phyloP scores from a whole-genome alignment of 116 monocot genomes.

The Thalassia testudinum region DNA sequence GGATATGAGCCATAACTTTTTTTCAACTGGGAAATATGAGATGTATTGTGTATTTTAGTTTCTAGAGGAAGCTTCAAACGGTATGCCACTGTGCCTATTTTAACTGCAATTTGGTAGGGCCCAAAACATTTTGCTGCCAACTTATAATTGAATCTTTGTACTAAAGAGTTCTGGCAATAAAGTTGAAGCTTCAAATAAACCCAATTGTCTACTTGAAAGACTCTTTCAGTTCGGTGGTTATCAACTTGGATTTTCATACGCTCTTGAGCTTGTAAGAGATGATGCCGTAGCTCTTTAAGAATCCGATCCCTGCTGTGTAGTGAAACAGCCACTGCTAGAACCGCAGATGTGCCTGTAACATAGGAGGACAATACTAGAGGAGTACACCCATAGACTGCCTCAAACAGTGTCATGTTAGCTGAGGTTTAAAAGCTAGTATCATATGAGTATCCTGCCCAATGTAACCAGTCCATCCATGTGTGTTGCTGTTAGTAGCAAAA shows the following conservation, averaged over 20 bases:
- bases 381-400: not conserved
- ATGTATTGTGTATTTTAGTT: not conserved
- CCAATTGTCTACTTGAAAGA: not conserved
- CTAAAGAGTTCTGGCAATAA: not conserved
- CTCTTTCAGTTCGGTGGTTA: not conserved
- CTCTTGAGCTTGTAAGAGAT: not conserved
- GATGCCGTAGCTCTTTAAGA: not conserved
- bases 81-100: not conserved
- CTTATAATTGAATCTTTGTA: not conserved
- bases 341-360: not conserved
- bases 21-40: conserved; percentile 1
- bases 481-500: not conserved
- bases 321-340: not conserved
- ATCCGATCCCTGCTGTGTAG: not conserved
- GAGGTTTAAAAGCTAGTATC: not conserved
- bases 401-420: not conserved
- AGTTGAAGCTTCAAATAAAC: conserved; percentile 2
- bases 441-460: conserved; percentile 2
- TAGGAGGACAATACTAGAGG: not conserved
- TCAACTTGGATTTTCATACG: conserved; percentile 1
- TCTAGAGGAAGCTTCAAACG: not conserved
- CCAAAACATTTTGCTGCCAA: not conserved
- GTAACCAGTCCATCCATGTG: not conserved
- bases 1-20: not conserved
- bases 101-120: not conserved